phyloP scores from a whole-genome alignment of 176 grass and related monocot species.

The Zoysia japonica region DNA sequence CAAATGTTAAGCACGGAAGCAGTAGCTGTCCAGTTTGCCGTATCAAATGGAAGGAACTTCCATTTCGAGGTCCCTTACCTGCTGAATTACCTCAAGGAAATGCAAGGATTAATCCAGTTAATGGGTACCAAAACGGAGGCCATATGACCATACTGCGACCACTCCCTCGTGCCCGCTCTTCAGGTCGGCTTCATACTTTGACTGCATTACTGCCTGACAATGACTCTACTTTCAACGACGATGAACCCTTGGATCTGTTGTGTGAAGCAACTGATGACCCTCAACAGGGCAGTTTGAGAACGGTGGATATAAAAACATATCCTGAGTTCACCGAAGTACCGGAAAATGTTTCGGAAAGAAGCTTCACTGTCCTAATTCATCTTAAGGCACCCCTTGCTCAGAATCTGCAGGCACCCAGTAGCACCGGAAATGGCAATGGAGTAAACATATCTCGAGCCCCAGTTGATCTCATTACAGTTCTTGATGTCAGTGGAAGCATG shows the following conservation, averaged over 20 bases:
- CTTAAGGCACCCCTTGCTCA: conserved; percentile 71
- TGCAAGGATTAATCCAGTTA: conserved; percentile 54
- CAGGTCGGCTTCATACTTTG: conserved; percentile 53
- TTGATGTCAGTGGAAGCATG: conserved; percentile 98
- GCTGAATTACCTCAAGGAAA: conserved; percentile 44
- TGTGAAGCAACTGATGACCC: conserved; percentile 32
- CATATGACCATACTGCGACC: conserved; percentile 56
- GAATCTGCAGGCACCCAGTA: conserved; percentile 23
- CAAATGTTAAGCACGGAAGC: conserved; percentile 85
- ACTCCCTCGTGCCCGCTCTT: conserved; percentile 68
- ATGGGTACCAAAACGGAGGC: conserved; percentile 58
- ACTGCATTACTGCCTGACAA: conserved; percentile 48
- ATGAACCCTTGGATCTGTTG: conserved; percentile 66
- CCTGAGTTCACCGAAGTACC: conserved; percentile 76
- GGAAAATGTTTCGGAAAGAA: conserved; percentile 62
- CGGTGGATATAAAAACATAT: conserved; percentile 73
- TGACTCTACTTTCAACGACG: conserved; percentile 73
- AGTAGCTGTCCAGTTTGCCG: conserved; percentile 68
- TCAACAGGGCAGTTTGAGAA: conserved; percentile 49
- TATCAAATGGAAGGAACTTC: conserved; percentile 83
- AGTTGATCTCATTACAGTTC: conserved; percentile 89
- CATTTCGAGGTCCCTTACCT: conserved; percentile 50
- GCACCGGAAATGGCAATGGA: conserved; percentile 24
- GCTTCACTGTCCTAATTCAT: conserved; percentile 80
- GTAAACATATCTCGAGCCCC: conserved; percentile 52